Base-by-base conservation (phyloP, 306 rosid genomes). In the Urtica urens region DNA sequence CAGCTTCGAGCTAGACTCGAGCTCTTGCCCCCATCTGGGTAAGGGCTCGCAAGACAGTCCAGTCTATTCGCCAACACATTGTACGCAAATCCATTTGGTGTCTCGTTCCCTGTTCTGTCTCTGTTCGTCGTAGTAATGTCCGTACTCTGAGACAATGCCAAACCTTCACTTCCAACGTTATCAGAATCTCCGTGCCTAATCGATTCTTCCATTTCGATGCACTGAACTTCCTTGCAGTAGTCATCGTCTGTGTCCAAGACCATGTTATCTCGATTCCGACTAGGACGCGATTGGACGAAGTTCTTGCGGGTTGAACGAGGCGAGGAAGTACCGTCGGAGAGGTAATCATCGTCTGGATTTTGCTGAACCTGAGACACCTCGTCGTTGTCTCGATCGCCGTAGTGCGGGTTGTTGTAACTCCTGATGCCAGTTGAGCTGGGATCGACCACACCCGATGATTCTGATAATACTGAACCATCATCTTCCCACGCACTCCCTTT, bases 191-290 rank as follows among this genome's bases (percentile, higher is more conserved):
- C 63, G 59, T 54, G 79, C 61, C 72, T 54, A 46, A 65, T 71
- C 23, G 86, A 72, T 46, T 68, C 79, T 48, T 77, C 94, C 76
- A 59, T 64, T 57, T 78, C 96, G 25, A 92, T 70, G 38, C 99
- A 92, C 64, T 45, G 72, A 53, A 92, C 96, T 70, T 92, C 99
- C 72, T 75, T 92, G 81, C 95, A 90, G 69, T 69, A 68, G 38
- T 73, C 86, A 69, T 77, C 84, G n/a, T n/a, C n/a, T 16, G 66
- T 62, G 60, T 67, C 71, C 37, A 76, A 76, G 2, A 59, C 38
- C 19, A 45, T 24, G 39, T 45, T 50, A 31, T 24, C 68, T 41
- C 51, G 63, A 51, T 65, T 65, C 34, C 29, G 74, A 40, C 37
- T 30, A 16, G 60, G 66, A 63, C 64, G 44, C 27, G 57, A 62